phyloP scores from a whole-genome alignment of 1,284 basidiomycete species.

The Peniophora sp. region DNA sequence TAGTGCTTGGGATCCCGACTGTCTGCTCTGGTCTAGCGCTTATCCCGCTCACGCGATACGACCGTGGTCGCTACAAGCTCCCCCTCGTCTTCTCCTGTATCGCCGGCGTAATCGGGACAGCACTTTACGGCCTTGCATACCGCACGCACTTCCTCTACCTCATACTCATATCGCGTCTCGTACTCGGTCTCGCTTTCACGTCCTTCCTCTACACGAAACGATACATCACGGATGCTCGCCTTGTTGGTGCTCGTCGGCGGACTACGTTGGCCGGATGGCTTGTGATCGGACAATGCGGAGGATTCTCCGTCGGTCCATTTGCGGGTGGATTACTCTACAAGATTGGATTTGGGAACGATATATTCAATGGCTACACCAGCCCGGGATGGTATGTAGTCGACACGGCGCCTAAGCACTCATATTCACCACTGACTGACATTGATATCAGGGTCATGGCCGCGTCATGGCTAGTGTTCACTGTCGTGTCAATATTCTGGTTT shows the following conservation, averaged over 20 bases:
- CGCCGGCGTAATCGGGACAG: constrained; percentile 31
- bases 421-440: too few species aligned
- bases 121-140: constrained; percentile 39
- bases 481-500: constrained; percentile 34
- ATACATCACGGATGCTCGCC: constrained; percentile 57
- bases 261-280: constrained; percentile 59
- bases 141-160: constrained; percentile 36
- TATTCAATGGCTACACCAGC: constrained; percentile 59
- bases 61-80: constrained; percentile 49
- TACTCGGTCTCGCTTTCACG: constrained; percentile 38
- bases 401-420: too few species aligned
- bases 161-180: constrained; percentile 39
- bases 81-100: constrained; percentile 37
- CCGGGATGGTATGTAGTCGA: constrained; percentile 41
- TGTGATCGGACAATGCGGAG: constrained; percentile 56
- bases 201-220: constrained; percentile 49
- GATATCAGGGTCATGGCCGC: not conserved
- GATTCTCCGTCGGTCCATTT: constrained; percentile 62
- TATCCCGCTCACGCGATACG: constrained; percentile 46
- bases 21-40: constrained; percentile 48
- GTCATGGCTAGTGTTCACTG: constrained; percentile 32
- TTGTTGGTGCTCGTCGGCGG: constrained; percentile 59
- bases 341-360: constrained; percentile 37
- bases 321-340: constrained; percentile 55
- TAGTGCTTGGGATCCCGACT: constrained; percentile 64